These are phyloP conservation scores for Torrubiella hemipterigena DNA, from an alignment of 2,329 filamentous ascomycete genomes.

Conservation along the genomic window DNA sequence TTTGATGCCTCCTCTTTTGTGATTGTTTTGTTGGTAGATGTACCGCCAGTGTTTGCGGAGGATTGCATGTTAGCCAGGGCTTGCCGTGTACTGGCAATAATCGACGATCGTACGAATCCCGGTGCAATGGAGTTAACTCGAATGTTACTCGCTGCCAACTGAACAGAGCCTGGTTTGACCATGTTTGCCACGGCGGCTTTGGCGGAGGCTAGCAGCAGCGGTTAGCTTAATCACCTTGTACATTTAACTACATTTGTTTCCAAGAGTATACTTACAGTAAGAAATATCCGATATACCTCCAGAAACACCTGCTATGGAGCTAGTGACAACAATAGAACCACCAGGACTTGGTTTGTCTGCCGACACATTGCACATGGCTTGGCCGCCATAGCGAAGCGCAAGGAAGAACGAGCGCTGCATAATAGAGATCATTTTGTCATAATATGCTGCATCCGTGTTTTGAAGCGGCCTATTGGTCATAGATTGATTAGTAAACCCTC, in stretches of 20 bases:
- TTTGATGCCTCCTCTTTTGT: not conserved
- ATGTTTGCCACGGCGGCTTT: constrained; percentile 1
- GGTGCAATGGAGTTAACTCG: constrained; percentile 9
- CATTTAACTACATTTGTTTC: not conserved
- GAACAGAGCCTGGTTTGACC: constrained; percentile 2
- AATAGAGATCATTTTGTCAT: constrained; percentile 4
- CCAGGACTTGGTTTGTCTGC: constrained; percentile 4
- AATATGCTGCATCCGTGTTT: not conserved
- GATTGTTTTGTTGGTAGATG: not conserved
- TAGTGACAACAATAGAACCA: constrained; percentile 9
- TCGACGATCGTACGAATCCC: constrained; percentile 6
- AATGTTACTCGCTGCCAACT: constrained; percentile 6
- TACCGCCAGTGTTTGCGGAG: not conserved
- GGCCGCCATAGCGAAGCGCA: constrained; percentile 9
- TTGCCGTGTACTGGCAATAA: too few relatives aligned
- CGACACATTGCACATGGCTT: constrained; percentile 8
- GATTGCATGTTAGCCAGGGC: too few relatives aligned
- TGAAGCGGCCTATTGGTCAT: not conserved
- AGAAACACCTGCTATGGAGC: constrained; percentile 7
- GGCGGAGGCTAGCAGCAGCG: not conserved
- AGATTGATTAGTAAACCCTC: too few relatives aligned
- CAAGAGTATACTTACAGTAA: constrained; percentile 2
- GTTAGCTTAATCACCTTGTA: not conserved
- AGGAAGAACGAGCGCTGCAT: constrained; percentile 10
- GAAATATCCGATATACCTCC: constrained; percentile 7